A percentile compares a stretch with the other conserved stretches of the same genome.
phyloP scores from a whole-genome alignment of 192 early-diverging fungal species.

The Entomortierella lignicola region DNA sequence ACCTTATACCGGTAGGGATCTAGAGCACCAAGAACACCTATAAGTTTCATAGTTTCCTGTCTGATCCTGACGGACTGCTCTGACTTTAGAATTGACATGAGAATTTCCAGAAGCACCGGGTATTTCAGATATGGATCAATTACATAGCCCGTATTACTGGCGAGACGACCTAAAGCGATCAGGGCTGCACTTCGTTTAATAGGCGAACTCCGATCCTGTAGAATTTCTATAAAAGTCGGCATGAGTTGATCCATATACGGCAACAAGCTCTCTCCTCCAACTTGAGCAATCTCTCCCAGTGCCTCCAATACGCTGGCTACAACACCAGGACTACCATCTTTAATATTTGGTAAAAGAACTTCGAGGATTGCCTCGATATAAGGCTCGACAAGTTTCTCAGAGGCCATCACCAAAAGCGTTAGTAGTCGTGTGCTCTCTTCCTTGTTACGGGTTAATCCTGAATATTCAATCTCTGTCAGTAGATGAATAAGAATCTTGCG shows the following conservation, averaged over 20 bases:
- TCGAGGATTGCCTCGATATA: slow-evolving; percentile 90
- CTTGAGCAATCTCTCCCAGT: slow-evolving; percentile 82
- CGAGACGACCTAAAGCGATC: slow-evolving; percentile 83
- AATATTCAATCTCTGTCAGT: slow-evolving; percentile 91
- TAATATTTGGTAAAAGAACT: slow-evolving; percentile 84
- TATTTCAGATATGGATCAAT: slow-evolving; percentile 91
- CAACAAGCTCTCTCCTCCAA: slow-evolving; percentile 84
- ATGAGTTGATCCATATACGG: slow-evolving; percentile 85
- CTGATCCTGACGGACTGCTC: slow-evolving; percentile 80
- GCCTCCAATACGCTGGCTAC: slow-evolving; percentile 82
- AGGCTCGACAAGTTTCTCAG: slow-evolving; percentile 84
- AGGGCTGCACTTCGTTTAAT: slow-evolving; percentile 90
- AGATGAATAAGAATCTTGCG: slow-evolving; percentile 87
- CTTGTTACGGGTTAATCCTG: slow-evolving; percentile 76
- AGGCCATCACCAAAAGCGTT: slow-evolving; percentile 76
- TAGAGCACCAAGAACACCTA: slow-evolving; percentile 94
- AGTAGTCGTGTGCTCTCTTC: slow-evolving; percentile 87
- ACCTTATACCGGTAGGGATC: slow-evolving; percentile 87
- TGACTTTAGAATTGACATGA: slow-evolving; percentile 84
- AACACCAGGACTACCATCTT: slow-evolving; percentile 81
- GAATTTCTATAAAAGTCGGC: slow-evolving; percentile 88
- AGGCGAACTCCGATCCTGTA: slow-evolving; percentile 86
- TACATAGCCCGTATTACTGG: slow-evolving; percentile 87
- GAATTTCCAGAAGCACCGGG: slow-evolving; percentile 82
- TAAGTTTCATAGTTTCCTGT: slow-evolving; percentile 85